Evolutionary conservation across 176 grass and related monocot genomes (phyloP).

Genomic region (Thinopyrum elongatum): DNA sequence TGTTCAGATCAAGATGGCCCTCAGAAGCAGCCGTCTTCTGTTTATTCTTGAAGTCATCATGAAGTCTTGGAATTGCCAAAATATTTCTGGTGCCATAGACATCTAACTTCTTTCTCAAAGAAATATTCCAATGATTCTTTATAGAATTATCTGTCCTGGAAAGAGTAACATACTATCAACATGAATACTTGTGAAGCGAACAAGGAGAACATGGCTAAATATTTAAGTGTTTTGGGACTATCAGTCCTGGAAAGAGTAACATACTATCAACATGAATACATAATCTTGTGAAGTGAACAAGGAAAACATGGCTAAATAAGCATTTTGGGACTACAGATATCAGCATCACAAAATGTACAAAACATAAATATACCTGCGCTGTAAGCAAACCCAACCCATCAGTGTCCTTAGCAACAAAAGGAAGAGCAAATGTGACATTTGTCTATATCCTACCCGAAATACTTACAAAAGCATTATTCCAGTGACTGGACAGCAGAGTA

Average conservation of each 20-base stretch:
- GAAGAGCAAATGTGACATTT: neutral
- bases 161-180: too few species aligned
- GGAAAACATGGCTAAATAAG: neutral
- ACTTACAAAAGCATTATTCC: too few species aligned
- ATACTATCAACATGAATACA: neutral
- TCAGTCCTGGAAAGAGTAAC: slow-evolving; percentile 71
- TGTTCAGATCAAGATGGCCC: slow-evolving; percentile 38
- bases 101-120: slow-evolving; percentile 89
- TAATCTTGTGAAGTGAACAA: neutral
- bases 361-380: too few species aligned
- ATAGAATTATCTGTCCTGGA: too few species aligned
- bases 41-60: slow-evolving; percentile 51
- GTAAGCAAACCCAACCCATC: neutral
- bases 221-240: neutral
- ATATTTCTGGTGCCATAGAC: slow-evolving; percentile 40
- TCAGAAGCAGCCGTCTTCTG: neutral
- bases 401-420: neutral
- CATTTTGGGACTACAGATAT: too few species aligned
- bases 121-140: slow-evolving; percentile 20
- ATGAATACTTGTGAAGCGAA: neutral
- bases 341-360: too few species aligned
- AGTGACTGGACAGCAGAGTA: too few species aligned
- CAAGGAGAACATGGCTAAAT: neutral
- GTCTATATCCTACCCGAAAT: neutral
- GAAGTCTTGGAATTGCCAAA: slow-evolving; percentile 31